A percentile compares a stretch with the other conserved stretches of the same genome.
phyloP scores from a whole-genome alignment of 1,139 yeast species.

The Spathaspora sp. region DNA sequence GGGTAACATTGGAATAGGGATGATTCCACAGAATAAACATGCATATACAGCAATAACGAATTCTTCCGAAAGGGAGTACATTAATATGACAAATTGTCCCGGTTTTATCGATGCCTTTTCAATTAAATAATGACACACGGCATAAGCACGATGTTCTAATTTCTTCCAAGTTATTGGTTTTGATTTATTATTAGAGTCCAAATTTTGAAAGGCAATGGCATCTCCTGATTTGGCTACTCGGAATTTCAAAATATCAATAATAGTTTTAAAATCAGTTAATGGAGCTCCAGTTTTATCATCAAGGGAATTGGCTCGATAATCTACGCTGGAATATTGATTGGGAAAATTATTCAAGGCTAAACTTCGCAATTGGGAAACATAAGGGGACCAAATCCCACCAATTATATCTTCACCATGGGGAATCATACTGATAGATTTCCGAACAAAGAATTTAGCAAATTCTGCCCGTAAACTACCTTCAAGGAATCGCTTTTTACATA shows the following conservation, averaged over 20 bases:
- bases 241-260: conserved; percentile 76
- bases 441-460: conserved; percentile 77
- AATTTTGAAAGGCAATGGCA: conserved; percentile 73
- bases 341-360: conserved; percentile 44
- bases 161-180: conserved; percentile 79
- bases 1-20: conserved; percentile 80
- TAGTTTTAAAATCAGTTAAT: conserved; percentile 68
- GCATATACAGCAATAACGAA: conserved; percentile 83
- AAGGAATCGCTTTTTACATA: conserved; percentile 78
- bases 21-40: conserved; percentile 77
- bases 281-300: conserved; percentile 80
- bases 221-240: conserved; percentile 76
- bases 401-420: conserved; percentile 77
- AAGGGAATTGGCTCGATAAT: conserved; percentile 66
- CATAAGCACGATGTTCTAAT: conserved; percentile 74
- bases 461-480: conserved; percentile 76
- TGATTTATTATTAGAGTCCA: conserved; percentile 52
- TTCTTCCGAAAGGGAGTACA: conserved; percentile 88
- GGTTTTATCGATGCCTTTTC: conserved; percentile 55
- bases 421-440: conserved; percentile 63
- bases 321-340: conserved; percentile 71
- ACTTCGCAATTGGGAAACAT: conserved; percentile 59
- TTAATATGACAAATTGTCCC: conserved; percentile 74
- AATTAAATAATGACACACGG: conserved; percentile 59
- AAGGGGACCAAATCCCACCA: conserved; percentile 86